Base-by-base conservation (phyloP, 2,329 filamentous ascomycete species). In the Xylaria sp. region DNA sequence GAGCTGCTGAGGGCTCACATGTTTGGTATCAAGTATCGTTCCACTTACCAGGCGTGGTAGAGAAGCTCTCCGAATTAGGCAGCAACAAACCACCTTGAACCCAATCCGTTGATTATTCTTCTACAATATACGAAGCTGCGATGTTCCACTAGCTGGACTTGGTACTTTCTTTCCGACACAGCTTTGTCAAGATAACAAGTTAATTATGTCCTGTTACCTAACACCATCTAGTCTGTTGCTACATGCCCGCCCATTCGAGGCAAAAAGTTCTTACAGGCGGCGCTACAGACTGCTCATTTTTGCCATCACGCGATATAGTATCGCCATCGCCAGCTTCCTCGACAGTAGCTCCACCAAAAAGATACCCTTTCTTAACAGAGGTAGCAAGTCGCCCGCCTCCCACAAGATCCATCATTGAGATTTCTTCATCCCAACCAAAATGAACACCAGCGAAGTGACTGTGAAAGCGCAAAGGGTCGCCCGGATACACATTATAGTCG, bases 331-430 rank as follows among this genome's bases (percentile, higher is more conserved):
- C 5, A 40, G 17, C 9, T 15, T 46, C 25, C 37, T 48, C 21
- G 7, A 8, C 4, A 41, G 2, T 15, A 25, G 63, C 81, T 0
- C 92, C 93, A 6, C 93, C 94, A 59, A 99, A 84, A 55, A 99
- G 79, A 71, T 93, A 97, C 0, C 92, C 91, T 78, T 99, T 99
- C 82, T 99, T 99, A 19, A 98, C 95, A 51, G 92, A 92, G 2
- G 95, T 98, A 0, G 93, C 95, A 65, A 99, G 77, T 68, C 95
- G 84, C 4, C 95, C 95, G 7, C 92, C 93, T 19, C 88, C 90
- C 15, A 98, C 89, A 13, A 99, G 80, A 67, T 97, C 91, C 68
- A 97, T 83, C 71, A 98, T 80, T 37, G 90, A 85, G 58, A 99
- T 89, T 68, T 93, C 87, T 70, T 97, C 87, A 63, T 97, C 88